Evolutionary conservation across 108 stramenopile genomes (phyloP), one percentile per base, ranked within the genome.

Genomic region (Phaeodactylum tricornutum): DNA sequence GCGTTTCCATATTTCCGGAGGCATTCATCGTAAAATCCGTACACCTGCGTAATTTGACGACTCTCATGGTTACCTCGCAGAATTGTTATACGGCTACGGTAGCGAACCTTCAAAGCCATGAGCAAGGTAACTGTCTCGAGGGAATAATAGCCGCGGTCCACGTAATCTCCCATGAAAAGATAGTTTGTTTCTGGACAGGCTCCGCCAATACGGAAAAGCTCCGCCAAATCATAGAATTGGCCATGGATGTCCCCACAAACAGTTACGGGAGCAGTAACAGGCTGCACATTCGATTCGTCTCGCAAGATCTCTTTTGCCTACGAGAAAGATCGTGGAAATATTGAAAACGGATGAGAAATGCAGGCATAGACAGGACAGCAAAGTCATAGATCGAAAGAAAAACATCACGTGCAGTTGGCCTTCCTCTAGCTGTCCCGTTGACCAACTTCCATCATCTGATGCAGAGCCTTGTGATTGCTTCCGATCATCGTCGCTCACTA

Each of bases 11-110:
- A 99, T 64, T 99, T 99, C 52, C 96, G 72, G 7, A 97, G 82
- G 64, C 96, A 97, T 74, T 99, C 98, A 48, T 97, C 98, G 61
- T 97, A 97, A 65, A 99, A 99, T 15, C 98, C 98, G 63, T 99
- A 99, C 27, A 98, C 92, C 69, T 96, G 92, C 8, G 95, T 98
- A 52, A 96, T 90, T 72, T 97, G 93, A 15, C 89, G 67, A 24
- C 75, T 77, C 66, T 93, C 92, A 53, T 93, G 89, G 59, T 93
- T 94, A 11, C 92, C 98, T 43, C 98, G 77, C n/a, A 97, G 66
- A 52, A 99, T 81, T 51, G 75, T 80, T 27, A 99, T 76, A 15
- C 98, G 80, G 33, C 95, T 84, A 4, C 91, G 93, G 70, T 84
- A 96, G 25, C 96, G 74, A 21, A 97, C 94, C 55, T 99, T 99